Evolutionary conservation across 768 basidiomycete genomes (phyloP), one percentile per base, ranked within the genome.

Genomic region (Erythrobasidium yunnanense): DNA sequence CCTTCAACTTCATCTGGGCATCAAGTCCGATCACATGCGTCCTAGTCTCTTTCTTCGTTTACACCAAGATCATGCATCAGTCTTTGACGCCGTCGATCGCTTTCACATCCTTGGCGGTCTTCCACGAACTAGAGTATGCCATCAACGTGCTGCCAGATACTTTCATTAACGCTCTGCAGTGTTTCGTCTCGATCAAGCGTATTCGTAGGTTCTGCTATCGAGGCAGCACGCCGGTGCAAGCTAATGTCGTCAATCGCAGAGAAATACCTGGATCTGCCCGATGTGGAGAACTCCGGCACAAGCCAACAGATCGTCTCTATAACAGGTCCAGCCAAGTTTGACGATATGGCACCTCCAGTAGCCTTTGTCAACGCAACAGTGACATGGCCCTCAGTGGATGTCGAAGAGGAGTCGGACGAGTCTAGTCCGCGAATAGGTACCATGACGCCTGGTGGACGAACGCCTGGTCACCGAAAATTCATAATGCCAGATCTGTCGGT

Each of bases 401-500:
- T 25, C 30, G 56, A 54, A 2, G 49, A 47, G 3, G 60, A 54
- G 4, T 47, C 34, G n/a, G 69, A 58, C 30, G 25, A 65, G 17
- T 2, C 18, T 3, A n/a, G 29, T 13, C 23, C 35, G 22, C 42
- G 3, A 35, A 47, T 29, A 8, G 65, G 65, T 0, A 56, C 34
- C n/a, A 32, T 46, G 23, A 60, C 49, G 15, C 51, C 34, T 5
- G 56, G 38, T n/a, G 33, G 52, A 29, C 46, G 55, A 25, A 52
- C 49, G 11, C 53, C 47, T 33, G 32, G 69, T 56, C 15, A 27
- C 60, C 46, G 70, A 63, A 68, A 52, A 20, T 73, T 73, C 46
- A 65, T 71, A 57, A 42, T 73, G 22, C 83, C 83, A 13, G 83
- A 86, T 25, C 71, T 89, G 60, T 74, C 83, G 63, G 69, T 87